Base-by-base conservation (phyloP, 139 green algal species). In the Coelastrella sp. region DNA sequence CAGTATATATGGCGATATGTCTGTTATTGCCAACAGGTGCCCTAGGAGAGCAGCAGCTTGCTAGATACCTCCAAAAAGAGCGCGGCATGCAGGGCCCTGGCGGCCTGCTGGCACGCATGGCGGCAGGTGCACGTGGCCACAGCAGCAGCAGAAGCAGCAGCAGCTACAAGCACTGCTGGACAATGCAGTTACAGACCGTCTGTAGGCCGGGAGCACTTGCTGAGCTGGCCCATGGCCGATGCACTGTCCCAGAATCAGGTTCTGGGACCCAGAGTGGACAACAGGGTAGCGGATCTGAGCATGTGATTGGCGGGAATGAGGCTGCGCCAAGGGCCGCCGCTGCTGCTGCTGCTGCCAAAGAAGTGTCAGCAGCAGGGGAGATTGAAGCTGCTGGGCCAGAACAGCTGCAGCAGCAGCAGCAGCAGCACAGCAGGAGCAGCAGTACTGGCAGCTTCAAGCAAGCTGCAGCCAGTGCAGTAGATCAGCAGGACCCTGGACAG, bases 341-440 rank as follows among this genome's bases (percentile, higher is more conserved):
- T 5, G 8, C 54, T 56, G 80, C 58, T 68, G 80, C 60, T 17
- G 16, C 80, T 73, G 4, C 80, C 20, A 2, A 54, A 7, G n/a
- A 0, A 57, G 59, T 16, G 32, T 19, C 57, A 10, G 80, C 80
- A 73, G 80, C 32, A 47, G 32, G 32, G 32, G 32, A 47, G 32
- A 47, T 47, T 47, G 32, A 47, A 47, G 32, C 32, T 47, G 32
- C 32, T 47, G 32, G 1, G 32, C 32, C 32, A 47, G 54, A 64
- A 59, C 68, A 73, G 84, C 74, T 47, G n/a, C 71, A 73, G 23
- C n/a, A n/a, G n/a, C 65, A 60, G 84, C 74, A 64, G n/a, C 71
- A 73, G 23, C 32, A 47, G 32, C 32, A 47, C 65, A 60, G 73
- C 19, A 68, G 5, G 5, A 88, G 83, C 32, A 61, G 65, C 68